Conservation (phyloP, 176 grass and related monocot genomes). For the Puccinellia tenuiflora region DNA sequence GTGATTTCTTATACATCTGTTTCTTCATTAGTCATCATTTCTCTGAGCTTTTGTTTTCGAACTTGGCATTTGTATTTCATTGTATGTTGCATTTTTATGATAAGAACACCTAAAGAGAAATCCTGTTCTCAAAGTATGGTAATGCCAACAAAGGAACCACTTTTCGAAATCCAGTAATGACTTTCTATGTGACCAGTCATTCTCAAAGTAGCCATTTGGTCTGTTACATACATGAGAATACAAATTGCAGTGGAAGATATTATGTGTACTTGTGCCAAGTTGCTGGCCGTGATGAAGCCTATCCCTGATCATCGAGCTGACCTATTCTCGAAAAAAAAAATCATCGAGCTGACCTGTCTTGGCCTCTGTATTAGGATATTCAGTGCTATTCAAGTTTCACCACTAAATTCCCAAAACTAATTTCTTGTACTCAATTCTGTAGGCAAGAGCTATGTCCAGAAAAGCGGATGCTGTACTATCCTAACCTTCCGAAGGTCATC, state of each 20-base stretch:
- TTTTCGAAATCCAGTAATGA: background rate
- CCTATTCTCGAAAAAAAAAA: no score
- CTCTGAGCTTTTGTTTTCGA: background rate
- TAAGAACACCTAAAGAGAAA: background rate
- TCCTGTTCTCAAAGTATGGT: background rate
- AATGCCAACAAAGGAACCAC: background rate
- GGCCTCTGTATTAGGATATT: background rate
- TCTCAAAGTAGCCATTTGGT: background rate
- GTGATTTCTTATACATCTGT: background rate
- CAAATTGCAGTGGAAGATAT: background rate
- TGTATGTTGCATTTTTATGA: slow-evolving; percentile 1
- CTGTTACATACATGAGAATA: background rate
- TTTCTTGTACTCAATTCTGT: slow-evolving; percentile 3
- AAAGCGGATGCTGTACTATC: slow-evolving; percentile 98
- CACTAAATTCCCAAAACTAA: background rate
- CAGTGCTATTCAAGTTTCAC: background rate
- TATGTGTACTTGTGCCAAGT: background rate
- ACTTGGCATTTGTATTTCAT: background rate
- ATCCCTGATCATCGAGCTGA: background rate
- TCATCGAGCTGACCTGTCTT: background rate
- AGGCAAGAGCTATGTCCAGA: slow-evolving; percentile 98
- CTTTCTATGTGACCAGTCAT: background rate
- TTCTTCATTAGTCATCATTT: background rate
- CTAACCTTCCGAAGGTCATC: slow-evolving; percentile 84
- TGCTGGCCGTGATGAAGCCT: background rate